Evolutionary conservation across 2,329 filamentous ascomycete species (phyloP).

Genomic region (Colletotrichum higginsianum): DNA sequence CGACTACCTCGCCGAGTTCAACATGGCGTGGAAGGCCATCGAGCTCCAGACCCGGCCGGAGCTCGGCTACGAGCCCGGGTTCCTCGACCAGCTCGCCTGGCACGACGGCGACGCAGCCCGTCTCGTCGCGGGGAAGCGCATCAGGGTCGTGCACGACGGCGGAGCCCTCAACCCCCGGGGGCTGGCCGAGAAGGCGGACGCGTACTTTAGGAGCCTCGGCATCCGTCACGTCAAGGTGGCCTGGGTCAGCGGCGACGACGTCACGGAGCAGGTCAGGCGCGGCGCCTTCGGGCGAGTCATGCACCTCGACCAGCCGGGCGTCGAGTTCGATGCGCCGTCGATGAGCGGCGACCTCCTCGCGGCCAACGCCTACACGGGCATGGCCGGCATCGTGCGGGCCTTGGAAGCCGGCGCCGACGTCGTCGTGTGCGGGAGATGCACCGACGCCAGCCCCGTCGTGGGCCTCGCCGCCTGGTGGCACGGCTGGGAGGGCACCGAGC

Average conservation of each 20-base stretch:
- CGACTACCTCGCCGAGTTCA: conserved; percentile 61
- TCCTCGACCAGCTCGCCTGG: conserved; percentile 59
- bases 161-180: conserved; percentile 69
- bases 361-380: conserved; percentile 68
- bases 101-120: conserved; percentile 53
- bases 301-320: conserved; percentile 42
- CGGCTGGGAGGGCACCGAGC: conserved; percentile 63
- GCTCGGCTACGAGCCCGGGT: conserved; percentile 55
- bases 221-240: conserved; percentile 51
- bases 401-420: conserved; percentile 61
- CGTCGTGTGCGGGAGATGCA: conserved; percentile 64
- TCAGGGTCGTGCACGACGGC: conserved; percentile 71
- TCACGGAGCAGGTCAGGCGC: conserved; percentile 45
- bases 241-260: conserved; percentile 57
- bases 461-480: conserved; percentile 71
- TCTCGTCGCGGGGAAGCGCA: conserved; percentile 60
- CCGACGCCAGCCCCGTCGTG: conserved; percentile 67
- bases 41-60: conserved; percentile 53
- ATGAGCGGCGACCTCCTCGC: conserved; percentile 36
- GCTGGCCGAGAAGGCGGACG: conserved; percentile 56
- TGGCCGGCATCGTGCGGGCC: conserved; percentile 61
- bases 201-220: conserved; percentile 49
- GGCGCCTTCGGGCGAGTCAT: conserved; percentile 44
- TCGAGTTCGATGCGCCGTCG: conserved; percentile 25
- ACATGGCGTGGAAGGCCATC: conserved; percentile 63